Evolutionary conservation across 176 grass and related monocot species (phyloP), one percentile per base, ranked within the genome.

Genomic region (Oryza nivara): DNA sequence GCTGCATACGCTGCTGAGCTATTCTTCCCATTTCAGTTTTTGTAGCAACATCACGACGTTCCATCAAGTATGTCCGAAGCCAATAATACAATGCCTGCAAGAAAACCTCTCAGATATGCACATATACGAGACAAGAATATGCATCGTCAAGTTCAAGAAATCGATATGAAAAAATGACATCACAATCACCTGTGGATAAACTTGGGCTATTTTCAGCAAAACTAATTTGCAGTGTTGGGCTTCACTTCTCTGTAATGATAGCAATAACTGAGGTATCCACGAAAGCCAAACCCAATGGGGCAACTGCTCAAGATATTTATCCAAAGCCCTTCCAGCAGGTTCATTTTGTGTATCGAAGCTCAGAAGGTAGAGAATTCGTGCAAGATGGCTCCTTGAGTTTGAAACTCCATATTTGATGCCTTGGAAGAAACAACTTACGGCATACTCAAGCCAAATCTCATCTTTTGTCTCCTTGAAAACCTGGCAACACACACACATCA

Each of bases 221-320:
- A 99, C 96, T 75, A 94, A 91, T 94, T 96, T 99, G 84, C 93
- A 96, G 83, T 99, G 93, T 61, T 89, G 88, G 28, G 90, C 96
- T 90, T 99, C 96, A 84, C 75, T 92, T 86, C 96, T 85, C 81
- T 99, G 96, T 47, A 99, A 83, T 77, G 96, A 99, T 51, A 99
- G 83, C 66, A 99, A 88, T 30, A 99, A 81, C 70, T 99, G 96
- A 78, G 96, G 96, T 88, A 99, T 99, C 96, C 96, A 99, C 75
- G 96, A 96, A 81, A 99, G 93, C 96, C 96, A 99, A 85, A 99
- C 93, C 96, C 96, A 96, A 78, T 99, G 89, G 69, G 96, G 96
- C 13, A 99, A 80, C 76, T 99, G 96, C 71, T 96, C 96, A 22
- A 99, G 93, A 94, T 96, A 99, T 87, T 99, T 99, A 86, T 86